A percentile compares a stretch with the other conserved stretches of the same genome.
phyloP scores from a whole-genome alignment of 129 eudicot genomes.

The Dittrichia graveolens region DNA sequence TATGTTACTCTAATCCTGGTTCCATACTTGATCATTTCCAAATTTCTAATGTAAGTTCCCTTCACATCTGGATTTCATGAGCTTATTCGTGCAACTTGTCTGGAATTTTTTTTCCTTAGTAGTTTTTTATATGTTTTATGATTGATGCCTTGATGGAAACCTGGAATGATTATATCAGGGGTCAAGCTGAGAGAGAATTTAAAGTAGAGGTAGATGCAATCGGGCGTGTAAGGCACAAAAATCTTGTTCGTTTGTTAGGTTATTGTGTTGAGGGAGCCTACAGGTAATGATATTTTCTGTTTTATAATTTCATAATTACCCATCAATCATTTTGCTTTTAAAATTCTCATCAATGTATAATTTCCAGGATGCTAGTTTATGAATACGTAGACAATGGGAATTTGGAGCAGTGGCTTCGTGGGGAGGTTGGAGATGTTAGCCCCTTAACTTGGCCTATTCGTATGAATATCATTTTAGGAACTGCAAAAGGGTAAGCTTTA shows the following conservation, averaged over 20 bases:
- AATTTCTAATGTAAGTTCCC: too few species aligned
- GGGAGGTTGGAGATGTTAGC: slow-evolving; percentile 82
- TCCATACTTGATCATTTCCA: too few species aligned
- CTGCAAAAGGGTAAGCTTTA: slow-evolving; percentile 69
- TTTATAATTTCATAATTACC: background rate
- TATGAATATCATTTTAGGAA: slow-evolving; percentile 72
- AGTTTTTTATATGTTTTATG: too few species aligned
- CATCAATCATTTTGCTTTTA: slow-evolving; percentile 3
- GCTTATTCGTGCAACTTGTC: too few species aligned
- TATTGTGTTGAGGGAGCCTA: slow-evolving; percentile 21
- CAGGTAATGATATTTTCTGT: slow-evolving; percentile 42
- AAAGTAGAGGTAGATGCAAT: slow-evolving; percentile 83
- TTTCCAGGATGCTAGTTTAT: slow-evolving; percentile 20
- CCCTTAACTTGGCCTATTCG: slow-evolving; percentile 84
- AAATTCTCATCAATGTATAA: background rate
- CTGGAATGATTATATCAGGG: slow-evolving; percentile 45
- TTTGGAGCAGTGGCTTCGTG: slow-evolving; percentile 94
- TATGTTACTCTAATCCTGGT: too few species aligned
- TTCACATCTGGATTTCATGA: too few species aligned
- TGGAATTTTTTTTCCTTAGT: too few species aligned
- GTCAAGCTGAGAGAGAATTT: slow-evolving; percentile 87
- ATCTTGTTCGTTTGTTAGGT: slow-evolving; percentile 82
- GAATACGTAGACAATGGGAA: slow-evolving; percentile 88
- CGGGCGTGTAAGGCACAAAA: slow-evolving; percentile 90
- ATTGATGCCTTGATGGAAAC: too few species aligned